phyloP scores from a whole-genome alignment of 2,329 filamentous ascomycete species.

The Aspergillus amoenus region DNA sequence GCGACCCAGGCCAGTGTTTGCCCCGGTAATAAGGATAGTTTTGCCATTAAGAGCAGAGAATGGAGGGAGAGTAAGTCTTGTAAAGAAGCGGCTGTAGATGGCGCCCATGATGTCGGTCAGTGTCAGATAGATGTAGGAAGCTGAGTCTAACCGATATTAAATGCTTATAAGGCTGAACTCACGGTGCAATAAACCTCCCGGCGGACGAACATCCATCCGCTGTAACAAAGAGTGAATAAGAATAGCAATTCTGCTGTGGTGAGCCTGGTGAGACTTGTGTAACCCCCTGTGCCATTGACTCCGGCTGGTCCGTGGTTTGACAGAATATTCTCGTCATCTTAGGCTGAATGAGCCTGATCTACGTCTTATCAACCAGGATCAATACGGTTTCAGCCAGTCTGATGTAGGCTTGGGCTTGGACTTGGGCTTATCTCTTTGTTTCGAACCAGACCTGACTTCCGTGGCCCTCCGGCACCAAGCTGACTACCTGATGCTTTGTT shows the following conservation, averaged over 20 bases:
- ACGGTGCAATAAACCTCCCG: too few species aligned
- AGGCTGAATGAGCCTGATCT: too few species aligned
- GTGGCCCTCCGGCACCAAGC: too few species aligned
- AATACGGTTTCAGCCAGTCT: too few species aligned
- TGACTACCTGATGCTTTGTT: too few species aligned
- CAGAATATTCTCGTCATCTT: too few species aligned
- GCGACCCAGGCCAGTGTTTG: neutral
- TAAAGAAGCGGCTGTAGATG: neutral
- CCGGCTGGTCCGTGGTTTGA: too few species aligned
- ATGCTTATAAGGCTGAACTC: neutral
- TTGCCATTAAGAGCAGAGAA: neutral
- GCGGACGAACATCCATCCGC: neutral
- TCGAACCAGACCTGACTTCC: too few species aligned
- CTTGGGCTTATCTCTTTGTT: too few species aligned
- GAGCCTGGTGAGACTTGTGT: neutral
- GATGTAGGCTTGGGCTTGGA: too few species aligned
- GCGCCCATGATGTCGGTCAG: neutral
- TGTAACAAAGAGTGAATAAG: neutral
- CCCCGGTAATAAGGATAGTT: neutral
- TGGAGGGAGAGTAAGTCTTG: neutral
- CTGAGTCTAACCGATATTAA: neutral
- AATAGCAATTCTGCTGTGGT: neutral
- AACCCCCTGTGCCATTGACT: neutral
- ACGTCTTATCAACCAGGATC: too few species aligned
- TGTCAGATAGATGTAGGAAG: neutral